Base-by-base conservation (phyloP, 345 rosid species). In the Eucalyptus melliodora region DNA sequence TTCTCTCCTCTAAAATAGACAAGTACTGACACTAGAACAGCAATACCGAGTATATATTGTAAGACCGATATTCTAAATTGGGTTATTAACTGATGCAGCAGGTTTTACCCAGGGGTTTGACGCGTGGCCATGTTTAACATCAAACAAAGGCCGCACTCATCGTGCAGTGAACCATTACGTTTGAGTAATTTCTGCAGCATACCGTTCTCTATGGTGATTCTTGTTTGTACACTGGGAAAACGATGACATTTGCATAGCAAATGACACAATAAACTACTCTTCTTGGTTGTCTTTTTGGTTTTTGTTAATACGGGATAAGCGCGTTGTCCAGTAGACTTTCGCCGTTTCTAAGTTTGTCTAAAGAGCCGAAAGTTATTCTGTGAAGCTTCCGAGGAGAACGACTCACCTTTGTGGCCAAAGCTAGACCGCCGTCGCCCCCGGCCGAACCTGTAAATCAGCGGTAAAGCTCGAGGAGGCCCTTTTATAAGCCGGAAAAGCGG, bases 401-500 rank as follows among this genome's bases (percentile, higher is more conserved):
- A 72, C 83, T 72, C 45, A 72, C 83, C 83, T 37, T 72, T 72
- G 83, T 37, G 83, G 27, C 45, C 45, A 21, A 72, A 37, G 45
- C 1, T 0, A 37, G 45, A 19, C 15, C 45, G 0, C 83, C 14
- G 83, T 72, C 27, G 45, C n/a, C 67, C 67, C 83, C 45, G 45
- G 42, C 27, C 45, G 44, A 19, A 72, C 83, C 0, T 72, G 45
- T 37, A 19, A 37, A 37, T 37, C 83, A 72, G 45, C 83, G 8
- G 45, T 0, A 37, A 72, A 72, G 83, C 45, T 37, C 27, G 45
- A 72, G 0, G 2, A 72, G 45, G 45, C 42, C 2, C 60, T 37
- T 23, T 0, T 0, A 37, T 6, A 19, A 37, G 83, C 83, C 3
- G 8, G 83, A 37, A 65, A 19, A 37, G 1, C 27, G 15, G 83